Base-by-base conservation (phyloP, 768 basidiomycete genomes). In the Mycena metata region DNA sequence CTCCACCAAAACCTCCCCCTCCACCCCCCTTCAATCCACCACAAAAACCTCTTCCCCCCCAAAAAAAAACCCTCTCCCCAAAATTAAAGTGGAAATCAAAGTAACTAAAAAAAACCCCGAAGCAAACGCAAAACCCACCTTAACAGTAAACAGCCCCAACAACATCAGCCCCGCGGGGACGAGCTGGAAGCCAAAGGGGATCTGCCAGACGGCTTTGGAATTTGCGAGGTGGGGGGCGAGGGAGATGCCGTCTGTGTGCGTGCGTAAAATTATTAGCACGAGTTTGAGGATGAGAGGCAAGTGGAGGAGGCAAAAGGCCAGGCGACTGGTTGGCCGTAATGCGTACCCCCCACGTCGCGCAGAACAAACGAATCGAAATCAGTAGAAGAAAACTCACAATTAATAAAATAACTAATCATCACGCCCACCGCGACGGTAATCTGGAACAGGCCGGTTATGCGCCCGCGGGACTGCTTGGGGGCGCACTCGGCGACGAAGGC, bases 401-500 rank as follows among this genome's bases (percentile, higher is more conserved):
- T 93, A 70, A 93, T 83, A 75, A 92, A 94, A 77, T 94, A 94
- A 1, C 90, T 92, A 58, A 96, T 82, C 89, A 95, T 94, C 67
- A 94, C 94, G 55, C 94, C 95, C 52, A 88, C 82, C 19, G 93
- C 92, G 33, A 93, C 83, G 79, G 83, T 65, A 9, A 69, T 70
- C 58, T 96, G 95, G 85, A 95, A 96, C 36, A 93, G 76, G 52
- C 94, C 94, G 0, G 93, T 95, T 71, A 96, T 93, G 51, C 92
- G 86, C 6, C 94, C 95, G 67, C 95, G 90, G 5, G 94, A 91
- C 21, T 93, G 84, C 76, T 95, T 96, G 10, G 96, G 96, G 1
- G 90, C 84, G 77, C 94, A 95, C 77, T 96, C 96, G 13, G 92
- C 90, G 30, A 96, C 94, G 75, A 88, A 96, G 0, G 93, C 90